A percentile compares a stretch with the other conserved stretches of the same genome.
Conservation (phyloP, 2,329 filamentous ascomycete species). For the Arthrobotrys conoides region DNA sequence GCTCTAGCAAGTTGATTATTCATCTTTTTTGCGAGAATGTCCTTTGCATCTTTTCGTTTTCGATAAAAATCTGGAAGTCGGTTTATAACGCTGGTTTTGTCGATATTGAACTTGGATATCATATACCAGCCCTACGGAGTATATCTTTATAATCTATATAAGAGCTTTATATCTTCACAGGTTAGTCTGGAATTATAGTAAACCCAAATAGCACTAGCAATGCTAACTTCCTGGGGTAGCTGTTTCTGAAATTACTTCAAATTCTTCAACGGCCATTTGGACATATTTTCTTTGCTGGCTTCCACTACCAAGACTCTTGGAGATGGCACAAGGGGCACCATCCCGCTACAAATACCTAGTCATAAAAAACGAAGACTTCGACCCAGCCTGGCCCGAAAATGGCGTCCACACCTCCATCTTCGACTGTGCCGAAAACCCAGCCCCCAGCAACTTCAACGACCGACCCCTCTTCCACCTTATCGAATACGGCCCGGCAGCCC, state of each 20-base stretch:
- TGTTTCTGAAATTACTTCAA: neutral
- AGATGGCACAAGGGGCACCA: constrained; percentile 11
- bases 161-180: no score
- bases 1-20: neutral
- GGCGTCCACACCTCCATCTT: constrained; percentile 22
- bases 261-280: neutral
- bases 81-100: no score
- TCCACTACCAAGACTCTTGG: neutral
- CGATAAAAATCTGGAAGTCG: neutral
- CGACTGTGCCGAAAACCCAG: constrained; percentile 26
- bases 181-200: no score
- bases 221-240: neutral
- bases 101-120: neutral
- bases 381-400: constrained; percentile 11
- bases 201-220: neutral
- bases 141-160: no score
- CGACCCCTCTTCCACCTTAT: constrained; percentile 21
- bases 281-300: neutral
- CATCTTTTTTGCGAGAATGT: neutral
- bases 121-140: no score
- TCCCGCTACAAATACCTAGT: constrained; percentile 21
- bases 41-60: neutral
- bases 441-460: neutral
- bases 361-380: constrained; percentile 22
- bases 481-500: constrained; percentile 14